Evolutionary conservation across 768 basidiomycete species (phyloP).

Genomic region (Mrakia hoshinonis): DNA sequence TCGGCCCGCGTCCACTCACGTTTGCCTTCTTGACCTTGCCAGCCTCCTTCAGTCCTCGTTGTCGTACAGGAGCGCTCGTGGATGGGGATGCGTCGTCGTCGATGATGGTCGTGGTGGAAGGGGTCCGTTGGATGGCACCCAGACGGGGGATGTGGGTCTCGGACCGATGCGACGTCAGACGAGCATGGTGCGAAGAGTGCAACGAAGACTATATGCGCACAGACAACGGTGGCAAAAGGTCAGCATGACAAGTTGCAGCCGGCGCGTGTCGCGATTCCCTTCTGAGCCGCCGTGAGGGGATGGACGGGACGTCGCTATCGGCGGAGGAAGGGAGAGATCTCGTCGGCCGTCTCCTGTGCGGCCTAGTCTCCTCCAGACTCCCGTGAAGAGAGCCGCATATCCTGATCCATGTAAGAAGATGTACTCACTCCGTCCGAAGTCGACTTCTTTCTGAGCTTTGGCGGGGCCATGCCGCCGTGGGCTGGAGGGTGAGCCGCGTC

Average conservation of each 20-base stretch:
- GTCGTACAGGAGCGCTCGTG: slow-evolving; percentile 2
- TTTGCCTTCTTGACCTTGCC: background rate
- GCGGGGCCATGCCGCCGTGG: background rate
- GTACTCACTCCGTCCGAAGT: background rate
- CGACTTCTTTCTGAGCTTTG: slow-evolving; percentile 1
- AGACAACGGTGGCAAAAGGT: background rate
- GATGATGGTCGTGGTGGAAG: slow-evolving; percentile 16
- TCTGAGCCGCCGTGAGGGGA: background rate
- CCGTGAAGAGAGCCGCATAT: too few relatives aligned
- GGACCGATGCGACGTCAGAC: slow-evolving; percentile 23
- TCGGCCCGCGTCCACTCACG: background rate
- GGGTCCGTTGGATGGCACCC: slow-evolving; percentile 9
- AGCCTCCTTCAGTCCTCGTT: background rate
- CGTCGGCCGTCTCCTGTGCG: background rate
- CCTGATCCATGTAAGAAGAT: too few relatives aligned
- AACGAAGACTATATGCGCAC: background rate
- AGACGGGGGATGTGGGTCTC: slow-evolving; percentile 18
- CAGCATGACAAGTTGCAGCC: background rate
- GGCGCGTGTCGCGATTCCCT: too few relatives aligned
- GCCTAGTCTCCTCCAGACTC: background rate
- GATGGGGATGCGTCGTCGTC: background rate
- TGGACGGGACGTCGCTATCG: background rate
- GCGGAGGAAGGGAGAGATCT: background rate
- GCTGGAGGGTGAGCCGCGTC: background rate
- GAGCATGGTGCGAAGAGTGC: background rate